A percentile compares a stretch with the other conserved stretches of the same genome.
Evolutionary conservation across 768 basidiomycete genomes (phyloP).

Genomic region (Trametes cubensis): DNA sequence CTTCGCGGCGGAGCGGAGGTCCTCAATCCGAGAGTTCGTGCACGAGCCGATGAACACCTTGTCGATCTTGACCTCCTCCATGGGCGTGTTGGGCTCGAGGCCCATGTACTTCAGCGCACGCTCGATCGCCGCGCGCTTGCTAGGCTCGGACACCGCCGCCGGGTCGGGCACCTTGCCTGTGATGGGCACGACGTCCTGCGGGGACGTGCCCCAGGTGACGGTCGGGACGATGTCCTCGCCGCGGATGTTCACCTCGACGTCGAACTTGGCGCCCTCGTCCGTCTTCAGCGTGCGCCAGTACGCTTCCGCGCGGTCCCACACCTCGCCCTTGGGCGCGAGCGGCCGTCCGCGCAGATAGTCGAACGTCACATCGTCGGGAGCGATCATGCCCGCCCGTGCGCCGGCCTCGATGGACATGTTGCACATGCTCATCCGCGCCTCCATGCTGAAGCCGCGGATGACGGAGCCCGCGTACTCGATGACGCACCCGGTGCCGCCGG

Average conservation of each 20-base stretch:
- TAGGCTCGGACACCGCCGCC: slow-evolving; percentile 45
- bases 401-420: slow-evolving; percentile 75
- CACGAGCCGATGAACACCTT: slow-evolving; percentile 72
- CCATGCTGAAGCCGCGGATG: slow-evolving; percentile 60
- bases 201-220: slow-evolving; percentile 68
- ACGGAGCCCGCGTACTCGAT: slow-evolving; percentile 65
- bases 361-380: slow-evolving; percentile 65
- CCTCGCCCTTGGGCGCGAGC: slow-evolving; percentile 58
- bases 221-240: slow-evolving; percentile 66
- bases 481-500: slow-evolving; percentile 64
- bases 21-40: slow-evolving; percentile 70
- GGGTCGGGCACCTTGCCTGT: slow-evolving; percentile 60
- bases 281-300: slow-evolving; percentile 60
- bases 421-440: slow-evolving; percentile 61
- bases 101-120: slow-evolving; percentile 66
- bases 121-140: slow-evolving; percentile 49
- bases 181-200: slow-evolving; percentile 64
- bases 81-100: slow-evolving; percentile 52
- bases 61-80: slow-evolving; percentile 61
- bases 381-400: slow-evolving; percentile 67
- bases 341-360: slow-evolving; percentile 62
- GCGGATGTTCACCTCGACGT: slow-evolving; percentile 57
- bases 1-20: slow-evolving; percentile 60
- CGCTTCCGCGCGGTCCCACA: slow-evolving; percentile 60
- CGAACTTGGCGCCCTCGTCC: slow-evolving; percentile 62